Conservation (phyloP, 129 eudicot species). For the Erigeron canadensis region DNA sequence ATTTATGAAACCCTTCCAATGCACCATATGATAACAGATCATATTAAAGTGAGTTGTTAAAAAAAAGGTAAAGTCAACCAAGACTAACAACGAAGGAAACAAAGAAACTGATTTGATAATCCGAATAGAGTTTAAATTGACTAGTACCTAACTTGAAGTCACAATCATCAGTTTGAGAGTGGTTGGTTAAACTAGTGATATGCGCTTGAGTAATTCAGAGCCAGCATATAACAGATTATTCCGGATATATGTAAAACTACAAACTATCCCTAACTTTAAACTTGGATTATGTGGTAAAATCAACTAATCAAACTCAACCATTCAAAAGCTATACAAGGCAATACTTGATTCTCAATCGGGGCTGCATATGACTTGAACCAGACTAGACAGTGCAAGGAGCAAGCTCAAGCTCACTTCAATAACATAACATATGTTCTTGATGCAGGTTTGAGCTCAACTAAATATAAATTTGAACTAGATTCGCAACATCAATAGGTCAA, state of each 20-base stretch:
- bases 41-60: background rate
- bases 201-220: background rate
- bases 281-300: background rate
- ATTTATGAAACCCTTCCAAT: background rate
- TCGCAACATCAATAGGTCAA: conserved; percentile 3
- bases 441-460: background rate
- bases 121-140: background rate
- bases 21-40: background rate
- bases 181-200: background rate
- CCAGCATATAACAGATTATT: background rate
- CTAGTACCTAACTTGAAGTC: background rate
- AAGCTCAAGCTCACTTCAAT: background rate
- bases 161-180: background rate
- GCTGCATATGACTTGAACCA: background rate
- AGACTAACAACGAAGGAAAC: background rate
- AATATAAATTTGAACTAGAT: background rate
- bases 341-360: background rate
- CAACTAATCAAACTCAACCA: background rate
- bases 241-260: background rate
- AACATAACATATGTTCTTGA: background rate
- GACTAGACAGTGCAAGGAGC: background rate
- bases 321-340: background rate
- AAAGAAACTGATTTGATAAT: background rate
- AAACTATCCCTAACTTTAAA: background rate
- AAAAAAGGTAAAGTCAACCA: background rate